Evolutionary conservation across 1,139 yeast genomes (phyloP), one percentile per base, ranked within the genome.

Genomic region (Candida buenavistaensis): DNA sequence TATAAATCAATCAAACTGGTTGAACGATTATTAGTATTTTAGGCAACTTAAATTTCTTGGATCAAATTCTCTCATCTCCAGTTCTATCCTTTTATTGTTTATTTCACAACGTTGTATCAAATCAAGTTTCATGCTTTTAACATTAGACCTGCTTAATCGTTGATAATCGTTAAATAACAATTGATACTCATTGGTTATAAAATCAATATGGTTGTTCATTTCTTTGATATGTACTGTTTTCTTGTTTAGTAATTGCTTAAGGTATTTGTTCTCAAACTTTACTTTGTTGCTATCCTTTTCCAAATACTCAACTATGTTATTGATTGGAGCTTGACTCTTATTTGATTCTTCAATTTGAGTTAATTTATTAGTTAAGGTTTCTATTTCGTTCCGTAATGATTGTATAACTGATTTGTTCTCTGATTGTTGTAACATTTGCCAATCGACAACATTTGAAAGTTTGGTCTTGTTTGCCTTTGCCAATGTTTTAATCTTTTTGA

Each of bases 401-500:
- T 54, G 56, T 1, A 66, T 59, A 3, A 61, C 56, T 8, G 55
- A 48, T 32, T 54, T 54, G 27, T 17, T 17, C 19, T 63, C 67
- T n/a, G 41, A 24, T 14, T 45, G 48, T 32, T 52, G 54, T 23
- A 52, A 49, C 25, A 57, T 54, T n/a, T 52, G 52, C 68, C 69
- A 64, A 39, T 64, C 60, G 17, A 61, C 53, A 2, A 54, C 45
- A 4, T 51, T 44, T 3, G 57, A 43, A n/a, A 68, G 47, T 36
- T 60, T 62, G n/a, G 63, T 56, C 36, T 60, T 55, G 46, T 68
- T 67, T 3, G 71, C 68, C 26, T 48, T 70, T 0, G 90, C 94
- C 11, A 64, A 58, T 13, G 88, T 82, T 41, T 73, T 72, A 45
- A 85, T 84, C 46, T 69, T 70, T 51, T 84, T 83, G 3, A 87